Evolutionary conservation across 495 filamentous ascomycete species (phyloP).

Genomic region (Penicillium manginii): DNA sequence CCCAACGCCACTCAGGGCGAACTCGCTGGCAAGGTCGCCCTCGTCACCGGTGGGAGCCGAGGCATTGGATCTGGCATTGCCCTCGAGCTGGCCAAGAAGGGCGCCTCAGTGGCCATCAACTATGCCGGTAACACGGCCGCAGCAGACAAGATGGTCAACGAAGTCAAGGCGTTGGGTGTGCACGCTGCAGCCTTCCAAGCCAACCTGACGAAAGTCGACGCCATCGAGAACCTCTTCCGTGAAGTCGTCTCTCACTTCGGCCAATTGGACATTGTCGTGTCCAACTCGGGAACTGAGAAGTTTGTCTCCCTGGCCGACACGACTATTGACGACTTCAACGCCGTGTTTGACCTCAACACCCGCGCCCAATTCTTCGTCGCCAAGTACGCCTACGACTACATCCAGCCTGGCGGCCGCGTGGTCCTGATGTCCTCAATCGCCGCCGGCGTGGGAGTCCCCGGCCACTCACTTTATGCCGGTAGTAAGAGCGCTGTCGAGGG

Average conservation of each 20-base stretch:
- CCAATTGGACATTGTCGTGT: conserved; percentile 70
- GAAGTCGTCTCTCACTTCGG: conserved; percentile 69
- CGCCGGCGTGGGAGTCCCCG: conserved; percentile 61
- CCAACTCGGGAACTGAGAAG: conserved; percentile 59
- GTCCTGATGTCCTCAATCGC: conserved; percentile 61
- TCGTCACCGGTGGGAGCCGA: conserved; percentile 72
- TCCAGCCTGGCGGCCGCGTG: conserved; percentile 67
- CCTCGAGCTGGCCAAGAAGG: conserved; percentile 73
- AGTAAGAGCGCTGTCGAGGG: conserved; percentile 79
- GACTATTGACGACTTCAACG: conserved; percentile 74
- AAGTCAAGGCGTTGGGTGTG: conserved; percentile 62
- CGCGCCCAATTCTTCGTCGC: conserved; percentile 84
- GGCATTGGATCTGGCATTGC: conserved; percentile 78
- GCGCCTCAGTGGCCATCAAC: conserved; percentile 76
- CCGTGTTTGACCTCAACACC: conserved; percentile 76
- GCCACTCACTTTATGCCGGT: conserved; percentile 77
- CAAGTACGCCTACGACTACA: conserved; percentile 72
- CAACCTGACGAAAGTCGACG: conserved; percentile 67
- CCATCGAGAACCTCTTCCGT: conserved; percentile 65
- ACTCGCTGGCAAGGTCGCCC: conserved; percentile 69
- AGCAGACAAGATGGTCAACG: conserved; percentile 64
- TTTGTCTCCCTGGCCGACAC: conserved; percentile 63
- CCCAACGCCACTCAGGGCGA: conserved; percentile 20
- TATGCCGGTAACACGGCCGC: conserved; percentile 65
- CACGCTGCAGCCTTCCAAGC: conserved; percentile 74